Evolutionary conservation across 1,284 basidiomycete species (phyloP), one percentile per base, ranked within the genome.

Genomic region (Boletus smithii): DNA sequence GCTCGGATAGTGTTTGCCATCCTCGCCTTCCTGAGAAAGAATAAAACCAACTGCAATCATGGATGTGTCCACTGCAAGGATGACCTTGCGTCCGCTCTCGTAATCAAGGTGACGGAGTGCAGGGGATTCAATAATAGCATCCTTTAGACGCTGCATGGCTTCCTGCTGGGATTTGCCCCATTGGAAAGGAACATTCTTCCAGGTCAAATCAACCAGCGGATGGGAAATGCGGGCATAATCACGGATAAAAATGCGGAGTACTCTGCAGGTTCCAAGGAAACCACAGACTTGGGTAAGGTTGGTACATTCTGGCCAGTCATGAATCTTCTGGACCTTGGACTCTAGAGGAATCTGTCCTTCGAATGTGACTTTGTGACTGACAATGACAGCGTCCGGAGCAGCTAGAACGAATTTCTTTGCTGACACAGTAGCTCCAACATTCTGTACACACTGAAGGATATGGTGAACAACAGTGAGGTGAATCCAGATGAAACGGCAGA

Each of bases 281-380:
- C n/a, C n/a, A n/a, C n/a, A n/a, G 3, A 46, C 26, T 2, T 47
- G 26, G 0, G 14, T 47, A 1, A 30, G 31, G 3, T 4, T 42
- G 1, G 11, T 3, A 8, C 39, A 47, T 1, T 37, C 22, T 1
- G 22, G 34, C 34, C 40, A 47, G 10, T 42, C 8, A 1, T 1
- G 2, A 13, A 47, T 42, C 13, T 42, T 36, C 14, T 39, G 31
- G 1, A 35, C 17, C 11, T 30, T 40, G 2, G 3, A 3, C 4
- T 42, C 60, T 45, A 6, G 51, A 53, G 0, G 57, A 61, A 34
- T 62, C 67, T 3, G n/a, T n/a, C n/a, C n/a, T n/a, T n/a, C n/a
- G n/a, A n/a, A n/a, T n/a, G n/a, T n/a, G n/a, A n/a, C n/a, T n/a
- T 45, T 31, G 38, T 70, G 63, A 0, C 68, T 56, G 1, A 69